A percentile compares a stretch with the other conserved stretches of the same genome.
These are phyloP conservation scores for Ilyonectria destructans DNA, from an alignment of 2,329 filamentous ascomycete genomes.

Conservation along the genomic window DNA sequence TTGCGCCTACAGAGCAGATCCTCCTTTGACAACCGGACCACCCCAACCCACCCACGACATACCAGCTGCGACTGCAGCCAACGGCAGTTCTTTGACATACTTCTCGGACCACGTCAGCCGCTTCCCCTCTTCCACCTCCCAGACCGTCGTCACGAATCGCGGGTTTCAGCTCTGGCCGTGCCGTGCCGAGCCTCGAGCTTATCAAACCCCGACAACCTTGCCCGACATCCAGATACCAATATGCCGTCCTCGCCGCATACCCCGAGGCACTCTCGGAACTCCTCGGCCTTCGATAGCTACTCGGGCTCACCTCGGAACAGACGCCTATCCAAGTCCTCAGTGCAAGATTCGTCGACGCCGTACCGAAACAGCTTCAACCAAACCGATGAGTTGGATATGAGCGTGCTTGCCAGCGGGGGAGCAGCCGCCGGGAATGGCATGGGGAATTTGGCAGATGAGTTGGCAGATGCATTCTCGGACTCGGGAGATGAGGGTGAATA, in stretches of 20 bases:
- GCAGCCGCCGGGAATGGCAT: slow-evolving; percentile 70
- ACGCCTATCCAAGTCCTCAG: slow-evolving; percentile 67
- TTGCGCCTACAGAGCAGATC: slow-evolving; percentile 3
- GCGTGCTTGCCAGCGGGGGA: slow-evolving; percentile 61
- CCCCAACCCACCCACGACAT: slow-evolving; percentile 5
- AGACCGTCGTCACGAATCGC: slow-evolving; percentile 14
- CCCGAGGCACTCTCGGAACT: slow-evolving; percentile 73
- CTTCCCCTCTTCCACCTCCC: slow-evolving; percentile 1
- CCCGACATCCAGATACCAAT: slow-evolving; percentile 33
- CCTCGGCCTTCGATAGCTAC: slow-evolving; percentile 69
- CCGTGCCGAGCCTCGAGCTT: slow-evolving; percentile 17
- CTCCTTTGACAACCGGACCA: slow-evolving; percentile 11
- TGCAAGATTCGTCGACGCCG: slow-evolving; percentile 66
- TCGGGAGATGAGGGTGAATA: slow-evolving; percentile 74
- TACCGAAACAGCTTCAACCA: slow-evolving; percentile 66
- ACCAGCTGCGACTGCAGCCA: slow-evolving; percentile 1
- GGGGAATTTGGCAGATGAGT: slow-evolving; percentile 86
- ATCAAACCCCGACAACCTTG: slow-evolving; percentile 26
- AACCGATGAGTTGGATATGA: slow-evolving; percentile 64
- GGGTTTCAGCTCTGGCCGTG: slow-evolving; percentile 23
- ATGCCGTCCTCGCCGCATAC: slow-evolving; percentile 67
- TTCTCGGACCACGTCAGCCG: slow-evolving; percentile 10
- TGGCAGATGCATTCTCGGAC: slow-evolving; percentile 81
- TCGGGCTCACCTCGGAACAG: slow-evolving; percentile 63
- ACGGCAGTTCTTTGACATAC: slow-evolving; percentile 5